Base-by-base conservation (phyloP, 345 rosid species). In the Corchorus capsularis region DNA sequence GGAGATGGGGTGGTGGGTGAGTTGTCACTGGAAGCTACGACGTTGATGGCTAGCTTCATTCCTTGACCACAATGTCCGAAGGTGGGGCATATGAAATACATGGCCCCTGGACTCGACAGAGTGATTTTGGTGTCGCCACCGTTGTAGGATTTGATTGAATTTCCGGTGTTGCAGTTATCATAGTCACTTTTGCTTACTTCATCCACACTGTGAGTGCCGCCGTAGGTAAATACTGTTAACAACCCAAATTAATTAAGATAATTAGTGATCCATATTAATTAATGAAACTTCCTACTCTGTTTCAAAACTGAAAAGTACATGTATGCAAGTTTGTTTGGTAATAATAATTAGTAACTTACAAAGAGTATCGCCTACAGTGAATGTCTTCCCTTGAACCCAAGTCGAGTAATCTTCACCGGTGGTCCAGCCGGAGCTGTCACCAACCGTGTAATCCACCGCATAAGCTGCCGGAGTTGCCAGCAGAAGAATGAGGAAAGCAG, bases 11-110 rank as follows among this genome's bases (percentile, higher is more conserved):
- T 43, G 56, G 76, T 9, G 0, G 83, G 67, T 13, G 56, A 13
- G 39, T 54, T 60, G 70, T 78, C 71, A 22, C 80, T 19, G 49
- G 83, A 72, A 15, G 83, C 87, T 15, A 56, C 69, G 2, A 86
- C 88, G n/a, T 7, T 81, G 53, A 90, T 16, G 0, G 82, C 57
- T 1, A 90, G 76, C 82, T 86, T 90, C 94, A 90, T 90, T 72
- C 91, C 94, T 0, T 63, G 12, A 13, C 55, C 3, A 45, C 90
- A 90, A 37, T 90, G 91, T 37, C 90, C 89, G 0, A 0, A 0
- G 0, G 85, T 75, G n/a, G 94, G 87, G 67, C 94, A 90, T 20
- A 85, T 75, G 84, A 90, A 90, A 65, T 86, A 83, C 78, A n/a
- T 69, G 0, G 79, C 0, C 27, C 94, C 94, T 1, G 86, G 0